A percentile compares a stretch with the other conserved stretches of the same genome.
Evolutionary conservation across 805 yeast genomes (phyloP).

Genomic region (Metschnikowia cerradonensis): DNA sequence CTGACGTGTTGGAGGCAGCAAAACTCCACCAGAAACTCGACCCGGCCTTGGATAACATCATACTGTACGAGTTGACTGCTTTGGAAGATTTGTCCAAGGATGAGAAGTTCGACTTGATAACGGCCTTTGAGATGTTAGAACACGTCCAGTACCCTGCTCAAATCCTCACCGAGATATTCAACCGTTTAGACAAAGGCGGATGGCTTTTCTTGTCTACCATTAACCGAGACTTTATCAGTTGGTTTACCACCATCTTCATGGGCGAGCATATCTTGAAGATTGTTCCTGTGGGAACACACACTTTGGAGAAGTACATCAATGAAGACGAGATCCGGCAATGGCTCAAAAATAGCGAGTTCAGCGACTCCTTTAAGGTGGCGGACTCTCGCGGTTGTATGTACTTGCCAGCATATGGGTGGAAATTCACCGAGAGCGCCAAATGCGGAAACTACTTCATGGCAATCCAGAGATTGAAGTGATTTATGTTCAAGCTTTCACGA

Average conservation of each 20-base stretch:
- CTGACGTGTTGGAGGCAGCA: conserved; percentile 80
- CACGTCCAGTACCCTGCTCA: conserved; percentile 85
- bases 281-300: conserved; percentile 93
- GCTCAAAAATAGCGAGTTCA: conserved; percentile 41
- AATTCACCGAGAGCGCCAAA: conserved; percentile 51
- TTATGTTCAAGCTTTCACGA: not conserved
- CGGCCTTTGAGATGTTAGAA: conserved; percentile 92
- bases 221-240: conserved; percentile 79
- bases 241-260: conserved; percentile 88
- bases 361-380: conserved; percentile 49
- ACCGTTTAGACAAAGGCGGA: conserved; percentile 74
- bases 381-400: conserved; percentile 76
- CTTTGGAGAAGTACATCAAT: conserved; percentile 79
- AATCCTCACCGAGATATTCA: conserved; percentile 64
- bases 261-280: conserved; percentile 77
- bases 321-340: conserved; percentile 66
- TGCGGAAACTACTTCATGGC: conserved; percentile 92
- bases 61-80: conserved; percentile 57
- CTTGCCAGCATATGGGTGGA: conserved; percentile 85
- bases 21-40: conserved; percentile 61
- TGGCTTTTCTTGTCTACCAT: conserved; percentile 86
- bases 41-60: conserved; percentile 52
- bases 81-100: conserved; percentile 52
- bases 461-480: conserved; percentile 42
- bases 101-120: conserved; percentile 66